phyloP scores from a whole-genome alignment of 2,329 filamentous ascomycete genomes.

The Didymellaceae sp. region DNA sequence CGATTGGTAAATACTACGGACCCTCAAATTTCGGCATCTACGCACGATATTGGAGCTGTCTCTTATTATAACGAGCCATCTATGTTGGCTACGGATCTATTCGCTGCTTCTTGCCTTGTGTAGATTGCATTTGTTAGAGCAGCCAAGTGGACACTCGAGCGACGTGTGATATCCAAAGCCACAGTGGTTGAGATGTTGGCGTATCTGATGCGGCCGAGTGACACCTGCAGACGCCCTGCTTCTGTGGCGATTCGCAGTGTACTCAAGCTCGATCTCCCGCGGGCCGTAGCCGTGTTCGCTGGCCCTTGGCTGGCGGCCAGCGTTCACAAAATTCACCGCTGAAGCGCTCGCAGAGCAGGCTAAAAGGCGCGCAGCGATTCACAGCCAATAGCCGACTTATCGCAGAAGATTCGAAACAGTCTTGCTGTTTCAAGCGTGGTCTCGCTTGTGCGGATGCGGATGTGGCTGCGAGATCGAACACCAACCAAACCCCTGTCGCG shows the following conservation, averaged over 20 bases:
- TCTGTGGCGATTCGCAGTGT: slow-evolving; percentile 25
- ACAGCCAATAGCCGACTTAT: slow-evolving; percentile 27
- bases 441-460: slow-evolving; percentile 21
- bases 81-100: too few species aligned
- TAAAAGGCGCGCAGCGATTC: slow-evolving; percentile 31
- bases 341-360: slow-evolving; percentile 35
- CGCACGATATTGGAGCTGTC: too few species aligned
- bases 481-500: slow-evolving; percentile 26
- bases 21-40: slow-evolving; percentile 11
- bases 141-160: background rate
- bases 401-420: slow-evolving; percentile 12
- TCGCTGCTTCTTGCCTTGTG: background rate
- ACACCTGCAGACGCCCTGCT: slow-evolving; percentile 15
- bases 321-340: slow-evolving; percentile 21
- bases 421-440: slow-evolving; percentile 17
- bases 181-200: slow-evolving; percentile 5
- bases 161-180: slow-evolving; percentile 6
- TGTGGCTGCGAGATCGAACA: slow-evolving; percentile 30
- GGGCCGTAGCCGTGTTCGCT: slow-evolving; percentile 36
- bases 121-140: background rate
- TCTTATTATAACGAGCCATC: too few species aligned
- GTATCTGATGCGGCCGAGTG: slow-evolving; percentile 16
- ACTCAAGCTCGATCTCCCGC: slow-evolving; percentile 27
- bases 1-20: slow-evolving; percentile 9
- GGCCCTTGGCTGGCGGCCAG: slow-evolving; percentile 26